phyloP scores from a whole-genome alignment of 2,329 filamentous ascomycete species.

The Stemphylium vesicarium region DNA sequence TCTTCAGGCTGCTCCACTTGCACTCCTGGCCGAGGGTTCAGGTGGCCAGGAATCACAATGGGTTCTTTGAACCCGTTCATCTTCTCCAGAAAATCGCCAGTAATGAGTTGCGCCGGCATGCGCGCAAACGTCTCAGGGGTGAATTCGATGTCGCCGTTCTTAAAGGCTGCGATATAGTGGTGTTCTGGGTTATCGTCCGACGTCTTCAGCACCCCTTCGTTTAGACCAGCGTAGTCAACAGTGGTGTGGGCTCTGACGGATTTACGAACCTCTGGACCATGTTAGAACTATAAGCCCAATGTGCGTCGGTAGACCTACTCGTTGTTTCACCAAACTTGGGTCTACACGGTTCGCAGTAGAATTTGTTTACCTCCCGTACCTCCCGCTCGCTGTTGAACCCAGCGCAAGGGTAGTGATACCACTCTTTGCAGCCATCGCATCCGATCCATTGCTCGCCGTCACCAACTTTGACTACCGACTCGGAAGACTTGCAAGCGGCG shows the following conservation, averaged over 20 bases:
- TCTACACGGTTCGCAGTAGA: conserved; percentile 67
- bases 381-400: conserved; percentile 70
- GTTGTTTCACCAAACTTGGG: conserved; percentile 68
- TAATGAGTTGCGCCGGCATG: conserved; percentile 68
- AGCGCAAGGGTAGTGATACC: conserved; percentile 72
- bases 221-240: conserved; percentile 72
- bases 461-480: conserved; percentile 58
- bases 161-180: conserved; percentile 71
- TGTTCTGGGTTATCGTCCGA: conserved; percentile 69
- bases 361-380: conserved; percentile 71
- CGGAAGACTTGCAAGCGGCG: conserved; percentile 62
- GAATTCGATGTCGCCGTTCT: conserved; percentile 67
- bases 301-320: conserved; percentile 49
- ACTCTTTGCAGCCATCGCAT: conserved; percentile 71
- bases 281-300: conserved; percentile 37
- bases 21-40: conserved; percentile 60
- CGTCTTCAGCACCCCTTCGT: conserved; percentile 69
- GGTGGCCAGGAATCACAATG: conserved; percentile 68
- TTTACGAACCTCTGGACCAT: conserved; percentile 62
- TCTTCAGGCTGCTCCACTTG: background rate
- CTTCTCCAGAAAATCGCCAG: conserved; percentile 67
- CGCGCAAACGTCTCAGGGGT: conserved; percentile 67
- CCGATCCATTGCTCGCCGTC: conserved; percentile 70
- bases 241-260: conserved; percentile 68
- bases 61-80: conserved; percentile 69